phyloP scores from a whole-genome alignment of 495 filamentous ascomycete genomes.

The Penicillium parvum region DNA sequence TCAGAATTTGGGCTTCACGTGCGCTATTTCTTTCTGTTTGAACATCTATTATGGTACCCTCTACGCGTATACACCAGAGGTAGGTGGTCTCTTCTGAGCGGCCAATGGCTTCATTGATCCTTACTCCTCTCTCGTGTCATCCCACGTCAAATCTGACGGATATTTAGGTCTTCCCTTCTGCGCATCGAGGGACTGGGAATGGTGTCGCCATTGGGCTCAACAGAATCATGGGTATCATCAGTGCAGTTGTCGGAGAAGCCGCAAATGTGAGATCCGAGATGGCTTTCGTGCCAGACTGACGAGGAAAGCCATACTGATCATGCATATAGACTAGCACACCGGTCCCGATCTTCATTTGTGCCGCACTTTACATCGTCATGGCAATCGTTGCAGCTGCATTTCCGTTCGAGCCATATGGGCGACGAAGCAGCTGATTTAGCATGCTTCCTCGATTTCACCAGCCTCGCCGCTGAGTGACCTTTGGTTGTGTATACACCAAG shows the following conservation, averaged over 20 bases:
- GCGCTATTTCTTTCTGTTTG: constrained; percentile 60
- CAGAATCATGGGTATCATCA: constrained; percentile 68
- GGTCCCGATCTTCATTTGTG: constrained; percentile 67
- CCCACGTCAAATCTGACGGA: neutral
- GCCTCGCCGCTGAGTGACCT: too few species aligned
- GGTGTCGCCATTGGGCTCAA: constrained; percentile 66
- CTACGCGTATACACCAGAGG: constrained; percentile 57
- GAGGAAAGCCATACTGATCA: neutral
- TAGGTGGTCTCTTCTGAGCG: constrained; percentile 3
- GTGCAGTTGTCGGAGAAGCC: constrained; percentile 58
- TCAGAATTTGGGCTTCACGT: constrained; percentile 63
- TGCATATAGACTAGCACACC: constrained; percentile 43
- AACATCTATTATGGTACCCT: constrained; percentile 72
- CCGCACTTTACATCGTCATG: constrained; percentile 62
- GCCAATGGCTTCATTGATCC: too few species aligned
- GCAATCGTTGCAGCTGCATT: constrained; percentile 55
- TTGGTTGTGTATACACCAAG: too few species aligned
- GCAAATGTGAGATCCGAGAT: constrained; percentile 37
- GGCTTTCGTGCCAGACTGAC: neutral
- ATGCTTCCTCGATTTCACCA: too few species aligned
- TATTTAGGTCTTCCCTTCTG: constrained; percentile 48
- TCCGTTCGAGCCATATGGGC: constrained; percentile 68
- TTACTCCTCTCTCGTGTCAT: too few species aligned
- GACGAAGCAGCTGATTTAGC: constrained; percentile 52
- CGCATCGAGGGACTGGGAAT: constrained; percentile 66